Evolutionary conservation across 495 filamentous ascomycete species (phyloP).

Genomic region (Trichoderma parareesei): DNA sequence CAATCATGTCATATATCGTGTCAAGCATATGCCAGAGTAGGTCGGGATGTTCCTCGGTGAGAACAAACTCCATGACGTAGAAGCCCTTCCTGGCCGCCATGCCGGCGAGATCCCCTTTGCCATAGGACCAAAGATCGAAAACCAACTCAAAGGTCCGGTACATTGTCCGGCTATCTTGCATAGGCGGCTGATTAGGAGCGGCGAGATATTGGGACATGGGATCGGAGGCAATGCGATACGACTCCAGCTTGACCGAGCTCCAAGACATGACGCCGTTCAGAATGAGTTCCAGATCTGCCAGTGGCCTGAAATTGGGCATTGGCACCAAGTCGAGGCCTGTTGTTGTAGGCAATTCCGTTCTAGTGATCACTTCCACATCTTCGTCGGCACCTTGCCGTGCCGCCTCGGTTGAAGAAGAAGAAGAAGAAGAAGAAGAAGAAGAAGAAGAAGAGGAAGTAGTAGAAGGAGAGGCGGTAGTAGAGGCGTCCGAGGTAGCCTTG

Average conservation of each 20-base stretch:
- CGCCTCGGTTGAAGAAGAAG: not conserved
- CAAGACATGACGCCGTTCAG: conserved; percentile 3
- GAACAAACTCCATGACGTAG: conserved; percentile 9
- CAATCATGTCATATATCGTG: conserved; percentile 13
- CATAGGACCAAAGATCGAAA: conserved; percentile 9
- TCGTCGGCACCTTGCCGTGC: not conserved
- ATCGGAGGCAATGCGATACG: conserved; percentile 8
- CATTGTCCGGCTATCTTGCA: conserved; percentile 12
- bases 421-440: not conserved
- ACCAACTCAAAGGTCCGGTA: conserved; percentile 12
- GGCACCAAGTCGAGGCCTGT: not conserved
- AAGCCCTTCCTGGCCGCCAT: conserved; percentile 11
- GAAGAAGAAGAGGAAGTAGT: not conserved
- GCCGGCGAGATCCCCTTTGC: conserved; percentile 3
- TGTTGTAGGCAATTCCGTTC: not conserved
- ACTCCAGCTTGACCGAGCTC: conserved; percentile 10
- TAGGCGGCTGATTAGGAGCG: conserved; percentile 9
- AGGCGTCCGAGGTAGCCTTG: not conserved
- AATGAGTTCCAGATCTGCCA: conserved; percentile 8
- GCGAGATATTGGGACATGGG: conserved; percentile 11
- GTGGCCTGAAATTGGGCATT: not conserved
- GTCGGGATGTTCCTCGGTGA: conserved; percentile 11
- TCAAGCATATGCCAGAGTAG: conserved; percentile 12
- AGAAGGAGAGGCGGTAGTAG: not conserved
- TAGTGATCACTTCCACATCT: conserved; percentile 1